phyloP scores from a whole-genome alignment of 2,329 filamentous ascomycete genomes.

The Botrytis aclada region DNA sequence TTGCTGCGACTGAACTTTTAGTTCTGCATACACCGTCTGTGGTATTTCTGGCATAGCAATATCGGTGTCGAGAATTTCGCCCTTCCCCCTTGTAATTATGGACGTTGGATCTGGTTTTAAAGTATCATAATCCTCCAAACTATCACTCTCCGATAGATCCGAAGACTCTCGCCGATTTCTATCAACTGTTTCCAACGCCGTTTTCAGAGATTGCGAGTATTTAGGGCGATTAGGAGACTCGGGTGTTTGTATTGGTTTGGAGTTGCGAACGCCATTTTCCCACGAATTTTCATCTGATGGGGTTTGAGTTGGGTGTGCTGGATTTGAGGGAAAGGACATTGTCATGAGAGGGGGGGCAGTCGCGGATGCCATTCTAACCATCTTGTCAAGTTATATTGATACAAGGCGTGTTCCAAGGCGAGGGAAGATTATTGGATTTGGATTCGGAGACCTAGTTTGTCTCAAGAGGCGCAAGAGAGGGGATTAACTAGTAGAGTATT shows the following conservation, averaged over 20 bases:
- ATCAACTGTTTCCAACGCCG: slow-evolving; percentile 27
- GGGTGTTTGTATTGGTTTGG: slow-evolving; percentile 23
- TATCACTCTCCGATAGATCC: slow-evolving; percentile 29
- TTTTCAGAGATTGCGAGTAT: slow-evolving; percentile 31
- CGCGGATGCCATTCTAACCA: slow-evolving; percentile 19
- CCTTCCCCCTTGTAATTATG: slow-evolving; percentile 36
- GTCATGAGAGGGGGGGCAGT: background rate
- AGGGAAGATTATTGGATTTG: background rate
- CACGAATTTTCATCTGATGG: slow-evolving; percentile 28
- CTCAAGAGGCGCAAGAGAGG: background rate
- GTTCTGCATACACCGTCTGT: slow-evolving; percentile 27
- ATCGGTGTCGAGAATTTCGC: slow-evolving; percentile 37
- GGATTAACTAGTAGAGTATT: background rate
- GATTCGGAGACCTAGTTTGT: background rate
- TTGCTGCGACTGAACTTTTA: slow-evolving; percentile 21
- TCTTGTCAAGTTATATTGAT: slow-evolving; percentile 11
- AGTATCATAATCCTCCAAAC: slow-evolving; percentile 37
- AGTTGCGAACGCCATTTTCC: slow-evolving; percentile 27
- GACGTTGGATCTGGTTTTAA: slow-evolving; percentile 31
- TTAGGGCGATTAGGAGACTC: slow-evolving; percentile 16
- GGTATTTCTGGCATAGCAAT: slow-evolving; percentile 19
- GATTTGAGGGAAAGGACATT: background rate
- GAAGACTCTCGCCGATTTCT: slow-evolving; percentile 19
- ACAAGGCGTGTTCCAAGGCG: background rate
- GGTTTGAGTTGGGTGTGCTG: slow-evolving; percentile 6